Evolutionary conservation across 1,284 basidiomycete genomes (phyloP).

Genomic region (Crucibulum parvulum): DNA sequence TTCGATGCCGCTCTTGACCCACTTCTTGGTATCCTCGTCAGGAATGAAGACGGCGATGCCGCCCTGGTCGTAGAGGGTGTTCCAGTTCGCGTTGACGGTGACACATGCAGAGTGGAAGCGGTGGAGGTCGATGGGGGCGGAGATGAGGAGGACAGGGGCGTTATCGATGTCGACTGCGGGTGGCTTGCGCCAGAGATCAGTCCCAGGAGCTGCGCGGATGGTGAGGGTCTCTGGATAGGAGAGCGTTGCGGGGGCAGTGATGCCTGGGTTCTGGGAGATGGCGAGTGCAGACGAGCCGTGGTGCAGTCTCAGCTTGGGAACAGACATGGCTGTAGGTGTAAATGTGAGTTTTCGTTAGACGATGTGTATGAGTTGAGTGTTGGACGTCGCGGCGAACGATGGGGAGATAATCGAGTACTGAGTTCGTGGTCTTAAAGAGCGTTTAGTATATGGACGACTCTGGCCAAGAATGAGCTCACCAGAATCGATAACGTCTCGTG

Average conservation of each 20-base stretch:
- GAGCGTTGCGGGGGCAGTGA: slow-evolving; percentile 20
- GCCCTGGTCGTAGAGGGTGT: slow-evolving; percentile 32
- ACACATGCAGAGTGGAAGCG: slow-evolving; percentile 31
- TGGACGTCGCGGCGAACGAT: too few species aligned
- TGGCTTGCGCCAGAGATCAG: slow-evolving; percentile 32
- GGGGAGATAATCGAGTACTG: too few species aligned
- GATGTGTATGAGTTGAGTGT: too few species aligned
- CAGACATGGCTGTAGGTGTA: slow-evolving; percentile 3
- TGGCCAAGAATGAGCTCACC: too few species aligned
- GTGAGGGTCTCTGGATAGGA: slow-evolving; percentile 17
- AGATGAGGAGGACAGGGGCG: slow-evolving; percentile 28
- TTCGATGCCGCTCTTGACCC: slow-evolving; percentile 34
- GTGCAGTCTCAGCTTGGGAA: slow-evolving; percentile 31
- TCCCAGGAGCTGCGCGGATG: slow-evolving; percentile 25
- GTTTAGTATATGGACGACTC: too few species aligned
- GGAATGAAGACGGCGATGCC: slow-evolving; percentile 34
- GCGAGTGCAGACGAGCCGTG: slow-evolving; percentile 35
- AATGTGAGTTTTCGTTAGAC: too few species aligned
- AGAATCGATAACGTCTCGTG: too few species aligned
- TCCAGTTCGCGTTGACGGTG: slow-evolving; percentile 30
- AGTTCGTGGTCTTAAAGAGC: too few species aligned
- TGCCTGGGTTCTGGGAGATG: slow-evolving; percentile 23
- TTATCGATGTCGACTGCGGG: slow-evolving; percentile 29
- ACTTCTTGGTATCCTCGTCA: slow-evolving; percentile 33
- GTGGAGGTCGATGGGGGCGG: slow-evolving; percentile 29